Evolutionary conservation across 129 eudicot genomes (phyloP).

Genomic region (Oenanthe sinensis): DNA sequence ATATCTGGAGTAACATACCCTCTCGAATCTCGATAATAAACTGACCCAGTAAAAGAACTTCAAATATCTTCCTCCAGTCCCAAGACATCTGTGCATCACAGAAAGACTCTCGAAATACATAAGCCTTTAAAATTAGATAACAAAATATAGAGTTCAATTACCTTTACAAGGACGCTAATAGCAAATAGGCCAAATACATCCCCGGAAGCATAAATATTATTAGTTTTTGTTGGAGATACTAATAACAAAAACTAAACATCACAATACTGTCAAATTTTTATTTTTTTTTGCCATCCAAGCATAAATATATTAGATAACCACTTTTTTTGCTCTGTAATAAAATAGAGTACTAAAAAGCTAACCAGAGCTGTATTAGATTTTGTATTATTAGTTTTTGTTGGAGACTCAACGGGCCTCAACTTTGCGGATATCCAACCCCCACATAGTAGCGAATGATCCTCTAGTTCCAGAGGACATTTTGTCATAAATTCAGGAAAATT

Average conservation of each 20-base stretch:
- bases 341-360: slow-evolving; percentile 17
- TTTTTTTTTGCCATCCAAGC: not conserved
- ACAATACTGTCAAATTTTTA: too few species aligned
- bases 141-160: slow-evolving; percentile 12
- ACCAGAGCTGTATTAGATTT: slow-evolving; percentile 52
- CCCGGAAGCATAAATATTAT: too few species aligned
- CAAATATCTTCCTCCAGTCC: slow-evolving; percentile 98
- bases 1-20: slow-evolving; percentile 33
- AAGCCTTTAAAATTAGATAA: not conserved
- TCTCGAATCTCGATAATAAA: slow-evolving; percentile 84
- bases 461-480: slow-evolving; percentile 49
- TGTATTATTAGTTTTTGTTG: slow-evolving; percentile 24
- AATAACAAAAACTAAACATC: too few species aligned
- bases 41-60: slow-evolving; percentile 92
- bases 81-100: slow-evolving; percentile 60
- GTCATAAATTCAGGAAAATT: too few species aligned
- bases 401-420: slow-evolving; percentile 35
- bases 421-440: slow-evolving; percentile 88
- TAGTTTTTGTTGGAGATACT: too few species aligned
- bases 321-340: not conserved
- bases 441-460: slow-evolving; percentile 74
- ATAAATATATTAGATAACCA: not conserved
- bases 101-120: not conserved
- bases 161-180: slow-evolving; percentile 96
- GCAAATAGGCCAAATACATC: slow-evolving; percentile 98